Evolutionary conservation across 768 basidiomycete species (phyloP), one percentile per base, ranked within the genome.

Genomic region (Tricholomella constricta): DNA sequence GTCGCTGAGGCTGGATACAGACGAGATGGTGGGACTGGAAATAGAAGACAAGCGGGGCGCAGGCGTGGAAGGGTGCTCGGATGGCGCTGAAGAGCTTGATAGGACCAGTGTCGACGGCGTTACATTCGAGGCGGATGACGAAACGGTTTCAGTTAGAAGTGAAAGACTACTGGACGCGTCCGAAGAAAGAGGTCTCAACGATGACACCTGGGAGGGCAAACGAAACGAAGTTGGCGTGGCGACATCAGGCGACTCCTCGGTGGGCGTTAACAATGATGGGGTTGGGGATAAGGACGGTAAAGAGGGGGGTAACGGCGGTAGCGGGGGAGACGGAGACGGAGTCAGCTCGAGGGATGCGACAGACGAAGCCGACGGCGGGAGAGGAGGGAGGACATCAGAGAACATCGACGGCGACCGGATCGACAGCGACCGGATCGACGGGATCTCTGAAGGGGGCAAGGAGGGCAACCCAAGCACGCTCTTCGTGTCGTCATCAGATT

Each of bases 1-100:
- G 42, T 71, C 77, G 22, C 74, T 74, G 2, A 78, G 62, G 0
- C 74, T 73, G 9, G 72, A 75, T 2, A 63, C 44, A 6, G 65
- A 64, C 12, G 62, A 55, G 12, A 60, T 62, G 5, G 60, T 60
- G 4, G 63, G 62, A 37, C 56, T 63, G 3, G 62, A 58, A 4
- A 64, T 34, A 6, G 59, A 58, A 29, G 61, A 54, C 45, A 59
- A 50, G 6, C 47, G 58, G 14, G 53, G 62, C 8, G 55, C 51
- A 15, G 58, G 55, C 6, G 63, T 59, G 2, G 61, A 61, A 22
- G 60, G 57, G 22, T 61, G 57, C 34, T 64, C 59, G 23, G 61
- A 57, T 41, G 63, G 62, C 4, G 62, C 34, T 17, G 62, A 48
- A 4, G 66, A 64, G 23, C 56, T 58, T 1, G 65, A 65, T 9